Percentiles rank a stretch among this genome's conserved stretches.
Evolutionary conservation across 352 stramenopile genomes (phyloP).

Genomic region (Phytopythium cucurbitacearum): DNA sequence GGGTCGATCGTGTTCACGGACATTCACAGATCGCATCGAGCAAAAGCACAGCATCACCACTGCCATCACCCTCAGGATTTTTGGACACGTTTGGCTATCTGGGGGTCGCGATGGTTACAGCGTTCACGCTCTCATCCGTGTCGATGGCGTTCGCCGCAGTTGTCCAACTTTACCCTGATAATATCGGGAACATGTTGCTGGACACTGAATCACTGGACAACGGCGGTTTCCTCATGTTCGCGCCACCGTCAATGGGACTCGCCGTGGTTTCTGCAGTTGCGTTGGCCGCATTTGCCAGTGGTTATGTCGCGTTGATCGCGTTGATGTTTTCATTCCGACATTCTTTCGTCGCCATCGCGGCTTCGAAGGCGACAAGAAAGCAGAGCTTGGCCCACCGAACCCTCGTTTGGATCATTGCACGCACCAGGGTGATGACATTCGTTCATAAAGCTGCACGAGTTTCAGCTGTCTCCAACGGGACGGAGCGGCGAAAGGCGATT

Average conservation of each 20-base stretch:
- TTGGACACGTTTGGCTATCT: constrained; percentile 41
- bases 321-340: constrained; percentile 31
- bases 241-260: constrained; percentile 18
- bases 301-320: constrained; percentile 29
- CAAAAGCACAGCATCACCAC: no score
- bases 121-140: constrained; percentile 27
- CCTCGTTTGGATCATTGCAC: no score
- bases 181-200: constrained; percentile 42
- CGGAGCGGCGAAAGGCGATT: no score
- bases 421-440: no score
- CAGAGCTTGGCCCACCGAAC: no score
- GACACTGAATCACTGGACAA: constrained; percentile 33
- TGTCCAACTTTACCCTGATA: constrained; percentile 35
- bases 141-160: constrained; percentile 29
- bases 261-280: constrained; percentile 24
- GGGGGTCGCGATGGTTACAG: constrained; percentile 33
- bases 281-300: constrained; percentile 23
- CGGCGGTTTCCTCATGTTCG: constrained; percentile 44
- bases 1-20: no score
- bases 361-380: neutral
- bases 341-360: constrained; percentile 10
- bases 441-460: no score
- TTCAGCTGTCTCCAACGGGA: no score
- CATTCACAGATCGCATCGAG: no score
- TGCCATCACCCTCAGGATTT: constrained; percentile 17